These are phyloP conservation scores for Lasiodiplodia sp. DNA, from an alignment of 2,329 filamentous ascomycete species.

Conservation along the genomic window DNA sequence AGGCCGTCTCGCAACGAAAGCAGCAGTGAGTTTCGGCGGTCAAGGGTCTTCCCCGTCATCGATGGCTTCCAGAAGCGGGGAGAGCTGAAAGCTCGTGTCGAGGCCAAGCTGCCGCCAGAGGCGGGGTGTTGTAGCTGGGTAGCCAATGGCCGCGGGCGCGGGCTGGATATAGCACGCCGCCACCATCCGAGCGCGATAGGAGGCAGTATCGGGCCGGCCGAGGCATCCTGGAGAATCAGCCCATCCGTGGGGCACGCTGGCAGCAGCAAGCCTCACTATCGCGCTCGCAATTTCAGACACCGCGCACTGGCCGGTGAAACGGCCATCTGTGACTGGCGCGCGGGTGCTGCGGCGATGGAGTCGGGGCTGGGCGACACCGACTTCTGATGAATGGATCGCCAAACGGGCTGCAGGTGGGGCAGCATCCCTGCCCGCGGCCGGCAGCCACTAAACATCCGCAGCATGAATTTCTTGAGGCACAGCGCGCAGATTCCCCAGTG, in stretches of 20 bases:
- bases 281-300: neutral
- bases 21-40: too few relatives aligned
- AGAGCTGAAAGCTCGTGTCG: neutral
- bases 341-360: conserved; percentile 1
- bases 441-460: conserved; percentile 26
- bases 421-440: conserved; percentile 8
- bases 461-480: conserved; percentile 26
- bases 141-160: neutral
- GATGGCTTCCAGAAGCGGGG: too few relatives aligned
- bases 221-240: conserved; percentile 16
- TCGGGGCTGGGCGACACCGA: conserved; percentile 17
- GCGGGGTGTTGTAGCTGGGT: neutral
- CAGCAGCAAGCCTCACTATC: conserved; percentile 8
- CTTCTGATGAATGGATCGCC: conserved; percentile 19
- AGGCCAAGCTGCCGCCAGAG: neutral
- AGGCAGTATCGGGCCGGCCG: conserved; percentile 20
- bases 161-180: conserved; percentile 20
- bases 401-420: conserved; percentile 9
- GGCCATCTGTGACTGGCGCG: neutral
- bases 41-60: too few relatives aligned
- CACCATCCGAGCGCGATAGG: conserved; percentile 18
- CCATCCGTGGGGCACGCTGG: conserved; percentile 12
- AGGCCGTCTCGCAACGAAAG: too few relatives aligned
- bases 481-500: conserved; percentile 16
- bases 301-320: neutral